phyloP scores from a whole-genome alignment of 495 filamentous ascomycete genomes.

The Aspergillus incahuasiensis region DNA sequence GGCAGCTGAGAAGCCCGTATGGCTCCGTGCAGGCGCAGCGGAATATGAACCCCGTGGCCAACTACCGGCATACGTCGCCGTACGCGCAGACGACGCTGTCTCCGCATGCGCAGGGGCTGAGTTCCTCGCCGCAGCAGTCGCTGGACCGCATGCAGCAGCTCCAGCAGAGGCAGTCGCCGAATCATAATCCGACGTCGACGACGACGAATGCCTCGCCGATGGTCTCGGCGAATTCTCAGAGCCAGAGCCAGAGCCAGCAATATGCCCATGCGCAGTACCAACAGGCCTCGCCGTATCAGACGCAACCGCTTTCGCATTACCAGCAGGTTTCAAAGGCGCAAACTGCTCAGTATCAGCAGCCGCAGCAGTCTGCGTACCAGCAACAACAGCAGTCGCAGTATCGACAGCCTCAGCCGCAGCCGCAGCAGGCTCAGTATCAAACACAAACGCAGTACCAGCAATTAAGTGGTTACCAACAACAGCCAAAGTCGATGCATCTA shows the following conservation, averaged over 20 bases:
- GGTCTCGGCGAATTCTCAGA: constrained; percentile 12
- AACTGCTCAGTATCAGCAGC: background rate
- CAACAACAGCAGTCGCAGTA: background rate
- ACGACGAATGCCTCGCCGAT: constrained; percentile 24
- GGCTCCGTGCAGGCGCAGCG: constrained; percentile 34
- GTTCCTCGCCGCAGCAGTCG: constrained; percentile 36
- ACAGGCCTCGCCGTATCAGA: background rate
- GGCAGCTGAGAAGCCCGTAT: constrained; percentile 24
- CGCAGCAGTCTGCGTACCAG: no score
- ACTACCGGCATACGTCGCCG: constrained; percentile 29
- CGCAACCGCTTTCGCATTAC: background rate
- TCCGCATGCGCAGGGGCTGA: constrained; percentile 28
- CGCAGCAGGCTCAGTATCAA: constrained; percentile 3
- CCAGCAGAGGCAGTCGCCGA: constrained; percentile 26
- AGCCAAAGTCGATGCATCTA: no score
- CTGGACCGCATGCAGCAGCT: constrained; percentile 34
- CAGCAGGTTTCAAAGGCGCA: constrained; percentile 9
- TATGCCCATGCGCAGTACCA: constrained; percentile 11
- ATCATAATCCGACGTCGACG: constrained; percentile 18
- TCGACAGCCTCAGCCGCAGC: background rate
- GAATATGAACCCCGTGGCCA: constrained; percentile 33
- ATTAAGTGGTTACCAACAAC: no score
- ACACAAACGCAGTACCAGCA: constrained; percentile 11
- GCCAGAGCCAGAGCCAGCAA: constrained; percentile 6
- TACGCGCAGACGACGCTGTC: constrained; percentile 28